Evolutionary conservation across 768 basidiomycete genomes (phyloP), one percentile per base, ranked within the genome.

Genomic region (Kwoniella heveanensis): DNA sequence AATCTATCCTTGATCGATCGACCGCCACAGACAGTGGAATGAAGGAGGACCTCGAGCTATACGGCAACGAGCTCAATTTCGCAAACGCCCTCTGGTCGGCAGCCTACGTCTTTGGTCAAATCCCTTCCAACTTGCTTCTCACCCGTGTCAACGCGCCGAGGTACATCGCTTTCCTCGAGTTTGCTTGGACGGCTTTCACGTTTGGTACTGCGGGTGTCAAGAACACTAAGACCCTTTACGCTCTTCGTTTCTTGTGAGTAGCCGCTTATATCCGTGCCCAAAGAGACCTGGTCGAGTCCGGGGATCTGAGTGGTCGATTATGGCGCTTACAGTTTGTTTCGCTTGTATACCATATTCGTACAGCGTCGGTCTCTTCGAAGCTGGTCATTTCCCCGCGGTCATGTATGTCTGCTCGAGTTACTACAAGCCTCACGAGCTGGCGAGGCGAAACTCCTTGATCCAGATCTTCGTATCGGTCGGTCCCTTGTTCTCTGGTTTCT

Each of bases 21-120:
- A 32, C 32, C 32, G 13, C 15, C 17, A 24, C 56, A 64, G 62
- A 64, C n/a, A 64, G 62, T 25, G 70, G 70, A 7, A 76, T 74
- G 71, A 74, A 72, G 54, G 77, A 78, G 57, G 74, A 76, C 48
- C 67, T 78, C 3, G 36, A 55, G 25, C 58, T 73, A 63, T 70
- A 67, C 46, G 67, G 66, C 12, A 70, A 76, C 58, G 65, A 78
- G 57, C 64, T 73, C n/a, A 68, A 70, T 49, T 70, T 64, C 50
- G 72, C 72, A 13, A 74, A 74, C 50, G 72, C 72, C 12, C 54
- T 74, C 36, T 74, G 72, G 72, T 60, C 57, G 26, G 72, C 72
- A 21, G 72, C 69, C 24, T 71, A 71, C 52, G 70, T 71, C 24
- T 66, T 69, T 53, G 72, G 72, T 22, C 72, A 74, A 53, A 68